phyloP scores from a whole-genome alignment of 495 filamentous ascomycete species.

The Cercophora sp. region DNA sequence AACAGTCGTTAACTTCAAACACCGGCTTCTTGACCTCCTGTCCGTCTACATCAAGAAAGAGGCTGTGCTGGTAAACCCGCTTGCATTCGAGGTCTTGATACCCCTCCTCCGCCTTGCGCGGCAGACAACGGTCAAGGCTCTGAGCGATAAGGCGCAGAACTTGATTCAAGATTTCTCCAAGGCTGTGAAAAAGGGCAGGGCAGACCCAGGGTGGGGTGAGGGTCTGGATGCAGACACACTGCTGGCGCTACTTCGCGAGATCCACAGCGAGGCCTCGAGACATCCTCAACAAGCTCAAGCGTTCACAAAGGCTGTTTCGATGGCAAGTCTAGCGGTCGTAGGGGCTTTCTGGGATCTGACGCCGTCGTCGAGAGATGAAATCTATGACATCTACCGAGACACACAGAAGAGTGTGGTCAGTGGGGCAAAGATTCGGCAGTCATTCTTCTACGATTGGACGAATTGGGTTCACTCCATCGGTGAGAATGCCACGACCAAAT shows the following conservation, averaged over 20 bases:
- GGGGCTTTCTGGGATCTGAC: too few relatives aligned
- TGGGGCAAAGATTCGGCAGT: conserved; percentile 44
- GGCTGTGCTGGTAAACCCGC: conserved; percentile 55
- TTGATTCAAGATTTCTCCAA: conserved; percentile 70
- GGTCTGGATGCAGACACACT: conserved; percentile 33
- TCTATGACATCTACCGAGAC: conserved; percentile 38
- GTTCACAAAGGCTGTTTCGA: conserved; percentile 47
- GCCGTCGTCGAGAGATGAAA: conserved; percentile 20
- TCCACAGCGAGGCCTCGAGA: conserved; percentile 69
- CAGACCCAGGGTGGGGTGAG: conserved; percentile 21
- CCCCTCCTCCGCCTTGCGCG: conserved; percentile 50
- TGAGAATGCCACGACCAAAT: too few relatives aligned
- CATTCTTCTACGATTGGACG: conserved; percentile 52
- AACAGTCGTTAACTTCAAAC: conserved; percentile 92
- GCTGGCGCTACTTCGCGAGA: conserved; percentile 56
- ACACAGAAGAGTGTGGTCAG: too few relatives aligned
- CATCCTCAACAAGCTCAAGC: conserved; percentile 50
- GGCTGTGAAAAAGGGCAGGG: conserved; percentile 55
- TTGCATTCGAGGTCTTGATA: conserved; percentile 63
- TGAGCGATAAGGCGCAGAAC: conserved; percentile 66
- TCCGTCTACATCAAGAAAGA: conserved; percentile 81
- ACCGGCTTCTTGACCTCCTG: conserved; percentile 81
- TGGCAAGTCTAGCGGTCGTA: conserved; percentile 46
- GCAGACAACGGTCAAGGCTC: conserved; percentile 61
- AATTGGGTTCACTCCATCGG: too few relatives aligned